Percentiles rank a stretch among this genome's conserved stretches.
Conservation (phyloP, 2,329 filamentous ascomycete species). For the Trichoderma atroviride region DNA sequence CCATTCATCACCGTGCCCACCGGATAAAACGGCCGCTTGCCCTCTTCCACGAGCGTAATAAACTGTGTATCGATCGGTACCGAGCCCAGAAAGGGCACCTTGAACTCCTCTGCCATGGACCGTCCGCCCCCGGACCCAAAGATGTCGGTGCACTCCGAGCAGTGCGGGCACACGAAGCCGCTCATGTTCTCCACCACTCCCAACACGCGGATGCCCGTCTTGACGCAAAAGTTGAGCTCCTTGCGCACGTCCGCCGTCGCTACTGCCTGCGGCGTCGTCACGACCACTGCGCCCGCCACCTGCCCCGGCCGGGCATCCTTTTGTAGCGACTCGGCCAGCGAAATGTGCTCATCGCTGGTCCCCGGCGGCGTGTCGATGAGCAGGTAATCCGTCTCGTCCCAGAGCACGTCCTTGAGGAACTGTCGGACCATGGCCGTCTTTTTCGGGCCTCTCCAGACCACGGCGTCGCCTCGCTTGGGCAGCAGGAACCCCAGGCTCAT, state of each 20-base stretch:
- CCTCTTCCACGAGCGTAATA: constrained; percentile 81
- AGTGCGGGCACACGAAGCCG: constrained; percentile 80
- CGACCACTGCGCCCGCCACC: constrained; percentile 85
- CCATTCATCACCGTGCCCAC: constrained; percentile 66
- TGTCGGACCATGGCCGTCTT: constrained; percentile 99
- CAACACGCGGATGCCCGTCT: constrained; percentile 76
- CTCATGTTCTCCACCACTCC: constrained; percentile 98
- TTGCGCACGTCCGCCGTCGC: constrained; percentile 92
- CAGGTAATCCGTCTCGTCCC: constrained; percentile 86
- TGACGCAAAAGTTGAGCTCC: constrained; percentile 89
- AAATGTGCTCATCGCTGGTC: constrained; percentile 96
- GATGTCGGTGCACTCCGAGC: constrained; percentile 85
- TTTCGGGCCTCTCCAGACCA: constrained; percentile 97
- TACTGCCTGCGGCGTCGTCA: constrained; percentile 94
- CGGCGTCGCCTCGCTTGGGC: constrained; percentile 79
- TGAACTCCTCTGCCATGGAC: constrained; percentile 85
- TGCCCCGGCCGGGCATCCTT: constrained; percentile 64
- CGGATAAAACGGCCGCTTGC: constrained; percentile 65
- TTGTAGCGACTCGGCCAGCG: constrained; percentile 82
- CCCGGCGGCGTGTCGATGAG: constrained; percentile 95
- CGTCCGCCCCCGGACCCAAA: constrained; percentile 90
- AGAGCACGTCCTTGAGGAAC: constrained; percentile 88
- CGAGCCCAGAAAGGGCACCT: constrained; percentile 79
- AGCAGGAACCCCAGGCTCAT: constrained; percentile 95
- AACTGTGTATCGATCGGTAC: constrained; percentile 95